Conservation (phyloP, 108 stramenopile species). For the Bacterosira constricta region DNA sequence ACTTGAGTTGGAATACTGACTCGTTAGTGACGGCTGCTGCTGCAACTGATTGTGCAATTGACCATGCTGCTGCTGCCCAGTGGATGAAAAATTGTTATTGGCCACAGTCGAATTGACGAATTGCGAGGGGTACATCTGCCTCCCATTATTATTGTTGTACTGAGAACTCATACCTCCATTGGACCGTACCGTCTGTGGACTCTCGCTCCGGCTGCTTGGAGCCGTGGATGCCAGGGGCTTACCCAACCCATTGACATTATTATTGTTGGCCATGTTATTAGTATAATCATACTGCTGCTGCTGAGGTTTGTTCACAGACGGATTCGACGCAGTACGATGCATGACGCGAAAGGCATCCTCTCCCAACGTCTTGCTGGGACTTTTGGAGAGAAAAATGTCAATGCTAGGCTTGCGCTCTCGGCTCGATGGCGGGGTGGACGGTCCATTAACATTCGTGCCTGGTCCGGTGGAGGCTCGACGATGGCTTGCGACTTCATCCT, state of each 20-base stretch:
- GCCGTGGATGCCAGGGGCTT: constrained; percentile 45
- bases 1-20: background rate
- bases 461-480: constrained; percentile 1
- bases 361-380: constrained; percentile 80
- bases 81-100: background rate
- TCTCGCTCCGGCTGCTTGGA: constrained; percentile 48
- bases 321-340: constrained; percentile 37
- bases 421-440: constrained; percentile 15
- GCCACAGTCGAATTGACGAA: background rate
- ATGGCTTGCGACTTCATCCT: constrained; percentile 1
- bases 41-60: constrained; percentile 3
- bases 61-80: constrained; percentile 15
- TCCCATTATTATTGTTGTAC: constrained; percentile 5
- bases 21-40: background rate
- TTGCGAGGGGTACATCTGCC: background rate
- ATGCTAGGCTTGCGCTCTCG: constrained; percentile 66
- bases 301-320: constrained; percentile 24
- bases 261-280: background rate
- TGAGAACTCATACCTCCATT: constrained; percentile 6
- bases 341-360: constrained; percentile 71
- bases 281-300: too few species aligned
- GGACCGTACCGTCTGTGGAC: constrained; percentile 10
- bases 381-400: constrained; percentile 78
- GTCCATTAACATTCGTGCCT: background rate
- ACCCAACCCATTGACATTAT: background rate